These are phyloP conservation scores for Penicillium sp. DNA, from an alignment of 2,329 filamentous ascomycete species.

Conservation along the genomic window DNA sequence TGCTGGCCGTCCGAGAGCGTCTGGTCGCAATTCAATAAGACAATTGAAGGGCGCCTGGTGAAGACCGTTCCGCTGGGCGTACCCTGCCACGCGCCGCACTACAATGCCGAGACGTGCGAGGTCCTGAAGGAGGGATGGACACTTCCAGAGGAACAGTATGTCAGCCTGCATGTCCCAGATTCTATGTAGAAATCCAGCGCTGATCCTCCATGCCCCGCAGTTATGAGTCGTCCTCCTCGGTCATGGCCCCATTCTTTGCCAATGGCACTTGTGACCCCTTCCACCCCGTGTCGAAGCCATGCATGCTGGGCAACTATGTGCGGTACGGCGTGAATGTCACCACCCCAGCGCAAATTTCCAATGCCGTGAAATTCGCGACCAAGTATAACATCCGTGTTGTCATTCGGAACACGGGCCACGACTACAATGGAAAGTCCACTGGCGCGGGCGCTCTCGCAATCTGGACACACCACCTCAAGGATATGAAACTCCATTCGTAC, in stretches of 20 bases:
- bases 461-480: slow-evolving; percentile 36
- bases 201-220: too few relatives aligned
- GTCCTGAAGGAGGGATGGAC: slow-evolving; percentile 46
- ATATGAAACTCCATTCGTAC: slow-evolving; percentile 31
- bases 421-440: slow-evolving; percentile 54
- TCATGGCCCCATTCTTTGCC: slow-evolving; percentile 41
- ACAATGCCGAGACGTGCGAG: slow-evolving; percentile 47
- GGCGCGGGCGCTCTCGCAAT: slow-evolving; percentile 52
- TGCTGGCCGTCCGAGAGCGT: slow-evolving; percentile 51
- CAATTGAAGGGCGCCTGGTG: slow-evolving; percentile 53
- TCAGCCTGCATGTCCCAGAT: too few relatives aligned
- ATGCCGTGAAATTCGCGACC: slow-evolving; percentile 41
- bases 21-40: slow-evolving; percentile 54
- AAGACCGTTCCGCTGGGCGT: slow-evolving; percentile 53
- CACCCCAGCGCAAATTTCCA: slow-evolving; percentile 24
- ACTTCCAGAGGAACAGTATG: slow-evolving; percentile 48
- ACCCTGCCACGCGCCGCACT: slow-evolving; percentile 52
- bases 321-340: slow-evolving; percentile 37
- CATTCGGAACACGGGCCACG: slow-evolving; percentile 45
- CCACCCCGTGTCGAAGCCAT: slow-evolving; percentile 28
- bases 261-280: slow-evolving; percentile 47
- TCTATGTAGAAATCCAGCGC: too few relatives aligned
- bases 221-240: slow-evolving; percentile 56
- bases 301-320: slow-evolving; percentile 30
- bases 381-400: slow-evolving; percentile 53